Evolutionary conservation across 345 rosid species (phyloP), one percentile per base, ranked within the genome.

Genomic region (Pseudoturritis turrita): DNA sequence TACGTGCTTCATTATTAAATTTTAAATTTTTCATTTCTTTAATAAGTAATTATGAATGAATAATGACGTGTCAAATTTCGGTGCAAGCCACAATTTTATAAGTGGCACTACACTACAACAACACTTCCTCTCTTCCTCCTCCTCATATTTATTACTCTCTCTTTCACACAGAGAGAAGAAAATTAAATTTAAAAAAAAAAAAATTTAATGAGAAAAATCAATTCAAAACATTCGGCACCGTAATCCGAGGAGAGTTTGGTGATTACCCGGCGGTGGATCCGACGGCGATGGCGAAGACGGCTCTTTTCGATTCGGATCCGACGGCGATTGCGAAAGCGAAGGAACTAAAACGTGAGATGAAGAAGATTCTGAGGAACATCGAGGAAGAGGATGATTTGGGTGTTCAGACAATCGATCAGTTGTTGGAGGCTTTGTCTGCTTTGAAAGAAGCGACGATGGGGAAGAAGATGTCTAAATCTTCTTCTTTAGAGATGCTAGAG

Each of bases 291-390:
- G 95, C 95, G 52, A 86, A 86, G 77, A 82, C 89, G 6, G 88
- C 80, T 49, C 76, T 81, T 47, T 67, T 75, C 73, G 81, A 81
- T 69, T 87, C 88, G 70, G 96, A 88, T 83, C 90, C 88, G 49
- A 74, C 91, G 64, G 85, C 47, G 55, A 81, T 68, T 79, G 84
- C 86, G 4, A 86, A 78, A 52, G 88, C 85, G 4, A 80, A 70
- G 22, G 99, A 88, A 72, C 66, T 91, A 63, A 89, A 89, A 81
- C 87, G 80, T 23, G 93, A 91, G 72, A 75, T 91, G 69, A 84
- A 82, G 75, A 89, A 76, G 72, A 76, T 95, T 1, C 86, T 91
- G 23, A 83, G 62, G 81, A 71, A 63, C 39, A 89, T 95, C 43
- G 83, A 84, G 26, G 80, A 71, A 7, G 79, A 56, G 0, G 99